Conservation (phyloP, 805 yeast species). For the Cyberlindnera sargentensis region DNA sequence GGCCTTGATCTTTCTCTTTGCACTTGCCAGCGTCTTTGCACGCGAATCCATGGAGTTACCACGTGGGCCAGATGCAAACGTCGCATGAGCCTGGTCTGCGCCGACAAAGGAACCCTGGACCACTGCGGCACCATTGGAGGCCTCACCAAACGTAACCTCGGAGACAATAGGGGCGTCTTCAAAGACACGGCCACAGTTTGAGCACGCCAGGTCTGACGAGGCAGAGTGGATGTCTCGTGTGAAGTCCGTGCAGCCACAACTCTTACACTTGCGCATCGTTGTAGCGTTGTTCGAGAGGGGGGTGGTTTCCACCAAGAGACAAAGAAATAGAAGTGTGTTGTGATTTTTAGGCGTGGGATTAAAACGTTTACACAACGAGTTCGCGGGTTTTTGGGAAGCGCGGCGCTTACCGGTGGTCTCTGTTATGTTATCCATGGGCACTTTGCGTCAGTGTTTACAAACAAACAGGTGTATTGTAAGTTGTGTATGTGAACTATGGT, state of each 20-base stretch:
- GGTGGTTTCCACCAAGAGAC: no score
- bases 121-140: constrained; percentile 88
- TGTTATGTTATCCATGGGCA: no score
- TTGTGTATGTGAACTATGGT: no score
- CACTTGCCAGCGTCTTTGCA: constrained; percentile 83
- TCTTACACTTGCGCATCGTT: constrained; percentile 28
- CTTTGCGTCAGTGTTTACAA: no score
- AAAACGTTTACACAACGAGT: no score
- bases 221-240: constrained; percentile 47
- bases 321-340: no score
- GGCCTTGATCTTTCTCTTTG: constrained; percentile 67
- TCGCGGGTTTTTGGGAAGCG: no score
- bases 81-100: constrained; percentile 75
- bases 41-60: constrained; percentile 77
- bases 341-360: no score
- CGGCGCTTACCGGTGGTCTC: no score
- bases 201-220: constrained; percentile 75
- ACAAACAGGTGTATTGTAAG: no score
- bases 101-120: constrained; percentile 94
- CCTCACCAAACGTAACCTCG: constrained; percentile 91
- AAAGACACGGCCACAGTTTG: constrained; percentile 75
- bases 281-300: no score
- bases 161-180: constrained; percentile 94
- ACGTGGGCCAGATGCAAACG: constrained; percentile 56
- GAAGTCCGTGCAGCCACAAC: constrained; percentile 49